Evolutionary conservation across 2,329 filamentous ascomycete species (phyloP).

Genomic region (Corynespora cassiicola): DNA sequence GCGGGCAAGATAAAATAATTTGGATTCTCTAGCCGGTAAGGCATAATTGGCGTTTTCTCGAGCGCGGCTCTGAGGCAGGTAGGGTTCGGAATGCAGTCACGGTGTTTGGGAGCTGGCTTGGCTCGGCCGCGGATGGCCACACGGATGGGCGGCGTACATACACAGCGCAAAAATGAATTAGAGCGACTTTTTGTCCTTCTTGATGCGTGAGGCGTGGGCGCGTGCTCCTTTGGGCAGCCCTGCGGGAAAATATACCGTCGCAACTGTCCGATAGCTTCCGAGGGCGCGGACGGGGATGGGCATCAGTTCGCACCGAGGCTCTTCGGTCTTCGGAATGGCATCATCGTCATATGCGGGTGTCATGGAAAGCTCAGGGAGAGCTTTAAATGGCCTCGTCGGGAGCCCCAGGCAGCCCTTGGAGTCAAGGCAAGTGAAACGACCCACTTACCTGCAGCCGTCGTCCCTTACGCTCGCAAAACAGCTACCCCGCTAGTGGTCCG

Average conservation of each 20-base stretch:
- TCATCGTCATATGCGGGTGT: conserved; percentile 22
- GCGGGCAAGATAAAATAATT: conserved; percentile 2
- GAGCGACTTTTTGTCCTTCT: conserved; percentile 5
- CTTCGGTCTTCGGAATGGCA: conserved; percentile 15
- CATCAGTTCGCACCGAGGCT: conserved; percentile 25
- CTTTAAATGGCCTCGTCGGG: too few species aligned
- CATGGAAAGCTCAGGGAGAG: background rate
- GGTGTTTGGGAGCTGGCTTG: conserved; percentile 33
- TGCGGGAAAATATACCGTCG: conserved; percentile 8
- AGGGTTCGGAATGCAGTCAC: conserved; percentile 13
- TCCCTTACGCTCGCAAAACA: conserved; percentile 20
- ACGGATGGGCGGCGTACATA: conserved; percentile 34
- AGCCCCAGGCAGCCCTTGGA: too few species aligned
- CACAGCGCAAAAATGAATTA: conserved; percentile 20
- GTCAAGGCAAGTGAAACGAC: too few species aligned
- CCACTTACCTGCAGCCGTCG: conserved; percentile 3
- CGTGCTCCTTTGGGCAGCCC: conserved; percentile 6
- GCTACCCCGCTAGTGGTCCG: conserved; percentile 36
- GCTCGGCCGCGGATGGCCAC: conserved; percentile 43
- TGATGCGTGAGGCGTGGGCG: conserved; percentile 1
- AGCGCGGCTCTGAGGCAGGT: conserved; percentile 7
- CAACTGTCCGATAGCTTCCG: conserved; percentile 23
- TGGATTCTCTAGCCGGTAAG: conserved; percentile 4
- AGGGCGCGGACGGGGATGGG: conserved; percentile 11
- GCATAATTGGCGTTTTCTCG: conserved; percentile 12